Conservation (phyloP, 805 yeast species). For the Cyberlindnera veronae region DNA sequence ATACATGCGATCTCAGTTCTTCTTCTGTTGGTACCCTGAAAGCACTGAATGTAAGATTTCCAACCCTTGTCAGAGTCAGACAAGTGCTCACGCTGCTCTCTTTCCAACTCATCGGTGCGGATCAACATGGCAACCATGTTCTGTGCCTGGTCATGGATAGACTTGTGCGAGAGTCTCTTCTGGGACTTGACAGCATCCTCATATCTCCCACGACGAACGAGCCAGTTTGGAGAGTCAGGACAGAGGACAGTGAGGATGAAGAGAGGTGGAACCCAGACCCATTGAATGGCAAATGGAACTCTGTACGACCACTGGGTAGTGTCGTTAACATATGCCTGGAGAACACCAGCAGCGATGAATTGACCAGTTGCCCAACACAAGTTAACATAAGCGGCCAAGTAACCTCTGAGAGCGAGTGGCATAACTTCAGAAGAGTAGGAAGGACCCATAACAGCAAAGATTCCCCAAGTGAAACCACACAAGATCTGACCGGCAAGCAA, state of each 20-base stretch:
- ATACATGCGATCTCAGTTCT: constrained; percentile 40
- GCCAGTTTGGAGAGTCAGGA: constrained; percentile 61
- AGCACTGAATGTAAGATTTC: constrained; percentile 37
- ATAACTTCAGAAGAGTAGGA: constrained; percentile 41
- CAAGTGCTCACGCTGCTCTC: constrained; percentile 7
- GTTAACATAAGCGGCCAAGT: constrained; percentile 38
- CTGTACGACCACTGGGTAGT: constrained; percentile 39
- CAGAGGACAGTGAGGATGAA: constrained; percentile 40
- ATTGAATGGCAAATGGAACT: constrained; percentile 56
- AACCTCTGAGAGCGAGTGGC: constrained; percentile 39
- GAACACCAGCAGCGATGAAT: constrained; percentile 49
- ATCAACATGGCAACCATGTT: constrained; percentile 20
- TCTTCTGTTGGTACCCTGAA: constrained; percentile 40
- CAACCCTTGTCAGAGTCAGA: constrained; percentile 11
- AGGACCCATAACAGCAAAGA: constrained; percentile 35
- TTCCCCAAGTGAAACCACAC: constrained; percentile 43
- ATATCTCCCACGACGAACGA: constrained; percentile 38
- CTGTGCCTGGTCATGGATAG: constrained; percentile 19
- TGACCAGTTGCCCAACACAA: constrained; percentile 49
- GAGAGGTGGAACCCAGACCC: constrained; percentile 56
- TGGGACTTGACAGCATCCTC: constrained; percentile 40
- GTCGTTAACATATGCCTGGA: constrained; percentile 33
- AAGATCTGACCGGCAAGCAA: constrained; percentile 40
- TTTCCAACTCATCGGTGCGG: constrained; percentile 20
- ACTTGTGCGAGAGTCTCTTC: constrained; percentile 22